Conservation (phyloP, 768 basidiomycete species). For the Kwoniella shandongensis region DNA sequence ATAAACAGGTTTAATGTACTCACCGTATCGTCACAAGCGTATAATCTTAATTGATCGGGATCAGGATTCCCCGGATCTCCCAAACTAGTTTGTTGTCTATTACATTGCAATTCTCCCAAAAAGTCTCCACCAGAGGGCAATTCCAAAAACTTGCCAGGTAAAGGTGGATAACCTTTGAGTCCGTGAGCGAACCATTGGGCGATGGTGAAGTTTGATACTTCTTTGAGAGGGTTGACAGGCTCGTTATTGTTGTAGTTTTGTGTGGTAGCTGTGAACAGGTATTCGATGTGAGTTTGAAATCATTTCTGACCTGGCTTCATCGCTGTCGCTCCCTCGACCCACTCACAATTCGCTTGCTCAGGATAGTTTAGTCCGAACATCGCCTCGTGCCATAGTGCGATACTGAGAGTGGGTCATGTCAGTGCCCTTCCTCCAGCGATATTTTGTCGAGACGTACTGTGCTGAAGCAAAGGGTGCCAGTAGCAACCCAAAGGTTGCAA, state of each 20-base stretch:
- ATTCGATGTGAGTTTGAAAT: background rate
- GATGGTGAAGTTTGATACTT: constrained; percentile 17
- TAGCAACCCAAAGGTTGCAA: too few species aligned
- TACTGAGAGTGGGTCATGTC: constrained; percentile 11
- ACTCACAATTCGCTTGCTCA: constrained; percentile 29
- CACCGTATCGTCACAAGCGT: background rate
- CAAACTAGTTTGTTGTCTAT: constrained; percentile 15
- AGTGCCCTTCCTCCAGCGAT: background rate
- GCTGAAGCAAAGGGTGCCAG: too few species aligned
- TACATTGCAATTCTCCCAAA: constrained; percentile 19
- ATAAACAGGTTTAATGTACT: constrained; percentile 4
- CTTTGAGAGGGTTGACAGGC: constrained; percentile 31
- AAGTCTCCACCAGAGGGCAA: constrained; percentile 33
- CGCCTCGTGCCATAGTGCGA: constrained; percentile 37
- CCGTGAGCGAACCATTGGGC: constrained; percentile 44
- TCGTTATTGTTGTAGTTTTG: constrained; percentile 34
- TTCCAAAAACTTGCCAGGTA: constrained; percentile 34
- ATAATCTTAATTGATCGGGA: background rate
- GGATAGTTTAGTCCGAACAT: constrained; percentile 46
- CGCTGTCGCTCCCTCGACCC: too few species aligned
- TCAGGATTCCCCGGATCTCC: constrained; percentile 10
- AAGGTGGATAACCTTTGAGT: constrained; percentile 34
- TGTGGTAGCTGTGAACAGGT: background rate
- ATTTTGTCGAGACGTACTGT: background rate
- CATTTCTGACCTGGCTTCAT: background rate